A percentile compares a stretch with the other conserved stretches of the same genome.
These are phyloP conservation scores for Pythium rhizo-oryzae DNA, from an alignment of 352 stramenopile species.

Conservation along the genomic window DNA sequence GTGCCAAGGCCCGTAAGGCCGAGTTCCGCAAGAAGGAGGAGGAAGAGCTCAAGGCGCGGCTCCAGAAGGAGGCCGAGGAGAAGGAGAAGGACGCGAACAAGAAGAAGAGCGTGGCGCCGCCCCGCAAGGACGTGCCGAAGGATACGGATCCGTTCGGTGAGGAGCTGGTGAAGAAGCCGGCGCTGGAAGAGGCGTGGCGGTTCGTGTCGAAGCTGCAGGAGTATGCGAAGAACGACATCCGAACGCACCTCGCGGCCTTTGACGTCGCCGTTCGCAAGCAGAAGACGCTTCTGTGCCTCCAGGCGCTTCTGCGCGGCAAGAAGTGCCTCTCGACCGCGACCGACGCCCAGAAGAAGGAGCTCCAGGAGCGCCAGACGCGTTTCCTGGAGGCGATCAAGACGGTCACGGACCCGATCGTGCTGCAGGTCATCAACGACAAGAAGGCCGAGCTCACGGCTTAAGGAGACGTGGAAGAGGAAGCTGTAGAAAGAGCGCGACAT, in stretches of 20 bases:
- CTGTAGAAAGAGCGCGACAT: constrained; percentile 7
- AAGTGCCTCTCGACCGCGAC: constrained; percentile 33
- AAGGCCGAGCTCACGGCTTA: constrained; percentile 62
- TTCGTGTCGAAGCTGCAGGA: constrained; percentile 76
- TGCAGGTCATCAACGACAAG: constrained; percentile 65
- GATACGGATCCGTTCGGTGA: constrained; percentile 77
- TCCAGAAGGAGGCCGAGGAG: constrained; percentile 79
- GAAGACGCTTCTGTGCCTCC: constrained; percentile 75
- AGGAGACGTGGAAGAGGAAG: constrained; percentile 3
- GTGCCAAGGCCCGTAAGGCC: constrained; percentile 87
- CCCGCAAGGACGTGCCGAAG: constrained; percentile 56
- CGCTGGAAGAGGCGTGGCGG: constrained; percentile 78
- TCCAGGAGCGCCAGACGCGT: constrained; percentile 38
- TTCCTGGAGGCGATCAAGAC: constrained; percentile 58
- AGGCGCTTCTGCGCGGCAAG: constrained; percentile 69
- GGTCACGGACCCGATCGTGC: constrained; percentile 60
- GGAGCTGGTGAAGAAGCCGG: constrained; percentile 64
- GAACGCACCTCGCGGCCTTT: constrained; percentile 76
- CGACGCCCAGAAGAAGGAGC: constrained; percentile 33
- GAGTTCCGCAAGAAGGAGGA: constrained; percentile 89
- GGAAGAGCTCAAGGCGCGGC: constrained; percentile 70
- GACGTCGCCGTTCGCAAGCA: constrained; percentile 78
- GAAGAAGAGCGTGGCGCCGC: constrained; percentile 54
- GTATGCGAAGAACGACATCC: constrained; percentile 53
- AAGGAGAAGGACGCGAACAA: constrained; percentile 73